Evolutionary conservation across 192 early-diverging fungal species (phyloP).

Genomic region (Coemansia sp.): DNA sequence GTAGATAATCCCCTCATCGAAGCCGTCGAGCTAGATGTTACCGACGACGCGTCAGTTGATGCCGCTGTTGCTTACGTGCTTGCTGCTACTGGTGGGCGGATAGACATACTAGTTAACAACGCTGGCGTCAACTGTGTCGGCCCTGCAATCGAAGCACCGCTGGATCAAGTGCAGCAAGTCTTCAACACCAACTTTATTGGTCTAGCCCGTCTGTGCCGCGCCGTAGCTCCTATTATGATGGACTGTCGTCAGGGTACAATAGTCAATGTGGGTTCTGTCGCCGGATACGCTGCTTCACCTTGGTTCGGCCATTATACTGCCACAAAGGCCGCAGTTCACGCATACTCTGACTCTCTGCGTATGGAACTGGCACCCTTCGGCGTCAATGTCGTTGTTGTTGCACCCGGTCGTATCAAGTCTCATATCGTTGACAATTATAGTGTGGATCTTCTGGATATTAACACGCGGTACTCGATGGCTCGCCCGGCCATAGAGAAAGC

Average conservation of each 20-base stretch:
- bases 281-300: conserved; percentile 63
- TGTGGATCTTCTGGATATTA: conserved; percentile 33
- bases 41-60: conserved; percentile 15
- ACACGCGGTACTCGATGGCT: conserved; percentile 51
- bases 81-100: conserved; percentile 12
- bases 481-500: conserved; percentile 48
- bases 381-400: conserved; percentile 61
- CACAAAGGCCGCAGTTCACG: conserved; percentile 68
- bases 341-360: conserved; percentile 64
- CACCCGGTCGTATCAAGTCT: conserved; percentile 67
- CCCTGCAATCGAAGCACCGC: conserved; percentile 49
- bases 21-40: conserved; percentile 33
- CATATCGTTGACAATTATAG: conserved; percentile 59
- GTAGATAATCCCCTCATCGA: not conserved
- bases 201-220: conserved; percentile 54
- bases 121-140: conserved; percentile 63
- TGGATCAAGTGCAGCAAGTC: conserved; percentile 38
- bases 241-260: conserved; percentile 56
- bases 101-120: conserved; percentile 78
- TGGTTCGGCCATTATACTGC: conserved; percentile 62
- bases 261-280: conserved; percentile 68
- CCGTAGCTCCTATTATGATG: conserved; percentile 64
- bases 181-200: conserved; percentile 72
- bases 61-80: conserved; percentile 17
- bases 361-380: conserved; percentile 69